A percentile compares a stretch with the other conserved stretches of the same genome.
Evolutionary conservation across 1,284 basidiomycete genomes (phyloP).

Genomic region (Ceratobasidium sp.): DNA sequence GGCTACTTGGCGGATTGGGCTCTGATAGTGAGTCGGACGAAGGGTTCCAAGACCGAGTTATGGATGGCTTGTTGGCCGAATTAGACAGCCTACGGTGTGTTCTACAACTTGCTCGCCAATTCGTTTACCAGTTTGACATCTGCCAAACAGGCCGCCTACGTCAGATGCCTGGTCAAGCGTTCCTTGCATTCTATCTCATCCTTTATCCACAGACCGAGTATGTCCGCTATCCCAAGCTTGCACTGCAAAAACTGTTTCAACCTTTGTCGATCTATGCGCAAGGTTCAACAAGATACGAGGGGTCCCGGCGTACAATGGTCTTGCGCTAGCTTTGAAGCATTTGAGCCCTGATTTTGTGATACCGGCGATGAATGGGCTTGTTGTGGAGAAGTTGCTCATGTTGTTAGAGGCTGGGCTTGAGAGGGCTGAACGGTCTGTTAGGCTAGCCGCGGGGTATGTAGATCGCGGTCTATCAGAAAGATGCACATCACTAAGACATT

Average conservation of each 20-base stretch:
- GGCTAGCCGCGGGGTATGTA: conserved; percentile 39
- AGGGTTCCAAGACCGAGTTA: conserved; percentile 5
- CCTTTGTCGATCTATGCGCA: conserved; percentile 20
- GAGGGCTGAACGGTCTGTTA: conserved; percentile 26
- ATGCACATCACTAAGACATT: neutral
- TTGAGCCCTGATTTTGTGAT: neutral
- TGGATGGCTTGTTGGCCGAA: neutral
- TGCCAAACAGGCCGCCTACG: neutral
- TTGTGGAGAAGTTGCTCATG: conserved; percentile 14
- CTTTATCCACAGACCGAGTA: neutral
- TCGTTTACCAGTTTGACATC: neutral
- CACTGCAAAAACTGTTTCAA: conserved; percentile 1
- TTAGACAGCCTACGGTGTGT: conserved; percentile 3
- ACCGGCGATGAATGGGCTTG: neutral
- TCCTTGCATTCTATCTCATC: conserved; percentile 21
- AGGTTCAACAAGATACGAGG: conserved; percentile 7
- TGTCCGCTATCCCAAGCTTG: conserved; percentile 10
- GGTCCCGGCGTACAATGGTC: neutral
- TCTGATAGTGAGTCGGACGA: neutral
- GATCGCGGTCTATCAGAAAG: neutral
- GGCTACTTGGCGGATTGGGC: conserved; percentile 22
- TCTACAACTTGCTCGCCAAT: neutral
- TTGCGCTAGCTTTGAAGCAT: conserved; percentile 25
- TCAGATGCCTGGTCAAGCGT: conserved; percentile 2
- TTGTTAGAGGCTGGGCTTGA: conserved; percentile 33